Evolutionary conservation across 768 basidiomycete genomes (phyloP).

Genomic region (Pisolithus orientalis): DNA sequence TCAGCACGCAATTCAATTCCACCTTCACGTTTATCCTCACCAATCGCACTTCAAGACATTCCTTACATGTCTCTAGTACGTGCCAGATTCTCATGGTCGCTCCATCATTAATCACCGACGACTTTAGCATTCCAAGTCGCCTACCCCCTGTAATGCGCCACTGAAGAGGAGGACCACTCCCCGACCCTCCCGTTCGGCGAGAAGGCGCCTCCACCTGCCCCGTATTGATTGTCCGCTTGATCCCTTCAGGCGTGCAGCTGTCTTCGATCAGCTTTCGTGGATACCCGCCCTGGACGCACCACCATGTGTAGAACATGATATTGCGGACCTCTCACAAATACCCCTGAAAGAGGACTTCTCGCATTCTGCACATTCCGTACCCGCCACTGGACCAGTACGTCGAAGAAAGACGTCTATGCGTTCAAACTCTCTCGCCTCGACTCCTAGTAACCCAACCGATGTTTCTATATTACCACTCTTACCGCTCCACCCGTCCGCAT

Average conservation of each 20-base stretch:
- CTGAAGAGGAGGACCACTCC: conserved; percentile 33
- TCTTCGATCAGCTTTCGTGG: conserved; percentile 66
- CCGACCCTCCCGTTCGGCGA: conserved; percentile 32
- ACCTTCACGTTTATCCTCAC: conserved; percentile 33
- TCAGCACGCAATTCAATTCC: conserved; percentile 16
- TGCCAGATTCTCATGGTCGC: background rate
- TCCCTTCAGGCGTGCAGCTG: conserved; percentile 24
- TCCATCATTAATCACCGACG: conserved; percentile 6
- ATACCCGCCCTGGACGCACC: conserved; percentile 50
- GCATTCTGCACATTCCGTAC: conserved; percentile 14
- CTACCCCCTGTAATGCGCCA: conserved; percentile 31
- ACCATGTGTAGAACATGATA: conserved; percentile 44
- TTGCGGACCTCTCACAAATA: conserved; percentile 65
- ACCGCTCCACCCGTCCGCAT: conserved; percentile 26
- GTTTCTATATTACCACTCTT: conserved; percentile 14
- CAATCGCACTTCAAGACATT: conserved; percentile 30
- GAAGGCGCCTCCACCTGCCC: conserved; percentile 37
- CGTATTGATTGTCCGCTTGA: conserved; percentile 37
- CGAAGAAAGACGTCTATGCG: conserved; percentile 50
- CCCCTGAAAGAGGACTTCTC: conserved; percentile 24
- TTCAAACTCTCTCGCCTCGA: conserved; percentile 38
- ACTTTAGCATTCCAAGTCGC: conserved; percentile 33
- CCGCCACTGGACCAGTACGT: conserved; percentile 49
- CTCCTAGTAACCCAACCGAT: conserved; percentile 9
- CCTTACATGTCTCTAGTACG: conserved; percentile 16